These are phyloP conservation scores for Nicotiana sylvestris DNA, from an alignment of 257 asterid species.

Conservation along the genomic window DNA sequence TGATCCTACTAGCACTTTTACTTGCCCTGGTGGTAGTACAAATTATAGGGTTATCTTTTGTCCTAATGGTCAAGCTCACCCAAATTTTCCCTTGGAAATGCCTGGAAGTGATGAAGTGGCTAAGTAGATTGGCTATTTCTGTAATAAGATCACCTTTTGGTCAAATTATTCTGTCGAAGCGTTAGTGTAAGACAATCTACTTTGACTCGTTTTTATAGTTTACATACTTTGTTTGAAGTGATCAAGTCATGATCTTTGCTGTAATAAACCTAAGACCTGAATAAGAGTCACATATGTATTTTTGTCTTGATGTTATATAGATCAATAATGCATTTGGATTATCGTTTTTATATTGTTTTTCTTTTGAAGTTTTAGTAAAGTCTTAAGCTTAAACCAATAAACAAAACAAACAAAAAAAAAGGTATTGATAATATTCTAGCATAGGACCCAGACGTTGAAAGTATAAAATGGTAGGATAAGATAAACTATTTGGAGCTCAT, in stretches of 20 bases:
- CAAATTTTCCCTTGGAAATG: constrained; percentile 6
- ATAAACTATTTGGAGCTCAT: too few relatives aligned
- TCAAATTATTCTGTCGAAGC: too few relatives aligned
- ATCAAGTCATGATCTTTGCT: not conserved
- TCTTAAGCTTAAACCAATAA: not conserved
- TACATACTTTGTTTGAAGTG: not conserved
- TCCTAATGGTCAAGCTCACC: constrained; percentile 22
- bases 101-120: not conserved
- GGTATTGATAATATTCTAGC: not conserved
- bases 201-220: not conserved
- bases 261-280: not conserved
- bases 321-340: not conserved
- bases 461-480: not conserved
- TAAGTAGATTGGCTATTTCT: not conserved
- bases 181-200: too few relatives aligned
- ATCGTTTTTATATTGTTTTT: too few relatives aligned
- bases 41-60: constrained; percentile 49
- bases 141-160: too few relatives aligned
- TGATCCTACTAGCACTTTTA: constrained; percentile 49
- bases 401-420: not conserved
- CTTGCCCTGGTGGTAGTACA: constrained; percentile 37
- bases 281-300: not conserved
- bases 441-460: not conserved
- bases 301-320: not conserved
- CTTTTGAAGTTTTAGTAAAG: not conserved